Evolutionary conservation across 495 filamentous ascomycete genomes (phyloP).

Genomic region (Podospora pseudoanserina): DNA sequence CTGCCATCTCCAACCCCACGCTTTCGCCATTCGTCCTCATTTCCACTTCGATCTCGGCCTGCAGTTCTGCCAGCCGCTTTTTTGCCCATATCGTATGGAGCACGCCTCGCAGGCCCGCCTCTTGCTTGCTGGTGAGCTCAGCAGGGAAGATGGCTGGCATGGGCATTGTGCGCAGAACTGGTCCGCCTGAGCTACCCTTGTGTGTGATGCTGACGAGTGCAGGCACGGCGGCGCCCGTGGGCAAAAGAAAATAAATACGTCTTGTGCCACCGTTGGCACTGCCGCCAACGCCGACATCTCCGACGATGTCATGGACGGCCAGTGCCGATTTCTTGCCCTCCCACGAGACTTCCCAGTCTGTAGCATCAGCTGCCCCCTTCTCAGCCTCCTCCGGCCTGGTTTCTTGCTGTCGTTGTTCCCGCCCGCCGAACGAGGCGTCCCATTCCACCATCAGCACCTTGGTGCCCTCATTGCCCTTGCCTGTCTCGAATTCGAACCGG

Average conservation of each 20-base stretch:
- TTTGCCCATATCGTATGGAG: conserved; percentile 81
- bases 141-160: conserved; percentile 78
- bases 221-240: conserved; percentile 62
- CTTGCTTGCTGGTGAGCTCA: conserved; percentile 59
- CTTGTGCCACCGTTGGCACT: conserved; percentile 38
- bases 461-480: conserved; percentile 72
- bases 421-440: conserved; percentile 53
- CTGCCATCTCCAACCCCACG: conserved; percentile 73
- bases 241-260: conserved; percentile 71
- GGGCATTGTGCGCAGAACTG: conserved; percentile 58
- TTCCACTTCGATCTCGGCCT: conserved; percentile 66
- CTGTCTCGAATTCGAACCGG: conserved; percentile 81
- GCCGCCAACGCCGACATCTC: conserved; percentile 39
- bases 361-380: neutral
- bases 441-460: conserved; percentile 85
- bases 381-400: neutral
- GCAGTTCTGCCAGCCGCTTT: conserved; percentile 65
- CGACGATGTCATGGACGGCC: conserved; percentile 54
- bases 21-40: conserved; percentile 66
- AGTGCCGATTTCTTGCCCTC: conserved; percentile 66
- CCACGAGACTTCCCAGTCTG: conserved; percentile 75
- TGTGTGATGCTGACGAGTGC: conserved; percentile 62
- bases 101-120: conserved; percentile 71
- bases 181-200: conserved; percentile 30
- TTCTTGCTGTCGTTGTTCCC: neutral